A percentile compares a stretch with the other conserved stretches of the same genome.
Evolutionary conservation across 495 filamentous ascomycete species (phyloP).

Genomic region (Rhizodiscina lignyota): DNA sequence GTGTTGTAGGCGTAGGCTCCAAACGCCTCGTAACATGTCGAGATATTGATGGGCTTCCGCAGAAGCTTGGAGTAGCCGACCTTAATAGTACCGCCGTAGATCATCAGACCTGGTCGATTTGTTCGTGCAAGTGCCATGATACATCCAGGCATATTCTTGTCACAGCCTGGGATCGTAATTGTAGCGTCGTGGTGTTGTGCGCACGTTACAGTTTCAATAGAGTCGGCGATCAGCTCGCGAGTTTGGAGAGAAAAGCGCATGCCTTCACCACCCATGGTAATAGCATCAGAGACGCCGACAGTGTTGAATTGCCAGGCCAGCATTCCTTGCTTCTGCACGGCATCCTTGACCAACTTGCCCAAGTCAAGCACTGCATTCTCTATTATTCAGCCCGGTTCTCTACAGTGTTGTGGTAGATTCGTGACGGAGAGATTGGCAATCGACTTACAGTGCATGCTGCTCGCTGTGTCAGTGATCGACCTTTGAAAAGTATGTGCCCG

Average conservation of each 20-base stretch:
- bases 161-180: conserved; percentile 87
- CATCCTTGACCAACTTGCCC: conserved; percentile 76
- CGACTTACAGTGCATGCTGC: conserved; percentile 23
- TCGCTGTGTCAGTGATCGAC: conserved; percentile 4
- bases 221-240: conserved; percentile 88
- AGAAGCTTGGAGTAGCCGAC: conserved; percentile 69
- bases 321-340: conserved; percentile 69
- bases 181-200: conserved; percentile 69
- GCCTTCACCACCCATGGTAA: conserved; percentile 93
- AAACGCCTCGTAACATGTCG: conserved; percentile 75
- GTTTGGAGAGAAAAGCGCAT: conserved; percentile 97
- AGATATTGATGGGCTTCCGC: conserved; percentile 72
- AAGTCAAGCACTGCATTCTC: conserved; percentile 54
- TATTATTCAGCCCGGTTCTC: conserved; percentile 4
- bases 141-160: conserved; percentile 96
- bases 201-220: conserved; percentile 82
- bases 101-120: conserved; percentile 73
- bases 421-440: not conserved
- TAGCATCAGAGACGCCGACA: conserved; percentile 82
- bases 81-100: conserved; percentile 82
- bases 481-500: conserved; percentile 1
- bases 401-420: not conserved
- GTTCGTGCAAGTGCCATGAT: conserved; percentile 77
- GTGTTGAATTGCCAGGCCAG: conserved; percentile 91
- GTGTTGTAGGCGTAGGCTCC: conserved; percentile 75